Evolutionary conservation across 176 grass and related monocot species (phyloP).

Genomic region (Ensete ventricosum): DNA sequence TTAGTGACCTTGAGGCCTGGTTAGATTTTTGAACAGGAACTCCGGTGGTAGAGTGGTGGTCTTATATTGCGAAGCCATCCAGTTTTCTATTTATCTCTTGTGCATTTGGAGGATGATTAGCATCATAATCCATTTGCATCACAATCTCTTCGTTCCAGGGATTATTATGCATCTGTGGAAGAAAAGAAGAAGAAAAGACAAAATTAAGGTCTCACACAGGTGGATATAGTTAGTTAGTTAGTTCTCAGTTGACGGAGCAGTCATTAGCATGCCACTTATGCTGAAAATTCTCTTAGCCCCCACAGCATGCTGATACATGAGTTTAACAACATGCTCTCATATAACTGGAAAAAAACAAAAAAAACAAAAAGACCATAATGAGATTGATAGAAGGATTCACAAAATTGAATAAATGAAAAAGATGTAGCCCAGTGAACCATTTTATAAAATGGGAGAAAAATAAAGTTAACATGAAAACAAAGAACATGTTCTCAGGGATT

Average conservation of each 20-base stretch:
- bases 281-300: no score
- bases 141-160: conserved; percentile 13
- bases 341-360: no score
- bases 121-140: conserved; percentile 5
- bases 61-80: conserved; percentile 2
- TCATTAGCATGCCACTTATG: no score
- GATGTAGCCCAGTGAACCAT: no score
- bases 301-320: no score
- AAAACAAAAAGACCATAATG: no score
- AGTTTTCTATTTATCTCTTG: not conserved
- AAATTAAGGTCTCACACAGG: not conserved
- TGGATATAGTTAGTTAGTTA: not conserved
- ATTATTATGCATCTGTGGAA: not conserved
- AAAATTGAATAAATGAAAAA: no score
- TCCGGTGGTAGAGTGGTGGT: not conserved
- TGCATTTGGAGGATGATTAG: conserved; percentile 10
- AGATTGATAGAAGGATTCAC: no score
- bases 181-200: not conserved
- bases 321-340: no score
- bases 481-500: no score
- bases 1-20: not conserved
- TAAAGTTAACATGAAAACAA: no score
- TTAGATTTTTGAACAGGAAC: not conserved
- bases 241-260: not conserved
- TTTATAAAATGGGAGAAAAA: no score